phyloP scores from a whole-genome alignment of 352 stramenopile genomes.

The Pythium phragmitis region DNA sequence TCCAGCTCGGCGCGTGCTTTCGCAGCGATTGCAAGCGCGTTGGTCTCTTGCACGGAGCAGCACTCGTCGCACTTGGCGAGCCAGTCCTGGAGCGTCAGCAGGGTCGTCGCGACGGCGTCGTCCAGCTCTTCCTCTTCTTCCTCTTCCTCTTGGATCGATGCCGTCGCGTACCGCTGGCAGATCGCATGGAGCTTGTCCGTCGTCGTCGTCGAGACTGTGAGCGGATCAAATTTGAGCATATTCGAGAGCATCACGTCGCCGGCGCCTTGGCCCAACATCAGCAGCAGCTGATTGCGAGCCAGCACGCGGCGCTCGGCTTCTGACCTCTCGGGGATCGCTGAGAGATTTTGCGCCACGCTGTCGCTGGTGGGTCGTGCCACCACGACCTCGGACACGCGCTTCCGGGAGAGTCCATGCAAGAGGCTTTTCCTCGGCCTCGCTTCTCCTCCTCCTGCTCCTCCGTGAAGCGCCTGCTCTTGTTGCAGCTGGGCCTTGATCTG shows the following conservation, averaged over 20 bases:
- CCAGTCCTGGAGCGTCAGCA: constrained; percentile 65
- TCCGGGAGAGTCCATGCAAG: background rate
- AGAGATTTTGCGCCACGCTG: background rate
- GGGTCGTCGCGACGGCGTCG: constrained; percentile 26
- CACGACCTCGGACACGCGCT: background rate
- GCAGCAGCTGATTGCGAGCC: constrained; percentile 40
- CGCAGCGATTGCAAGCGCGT: constrained; percentile 35
- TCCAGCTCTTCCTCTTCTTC: constrained; percentile 14
- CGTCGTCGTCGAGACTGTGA: constrained; percentile 38
- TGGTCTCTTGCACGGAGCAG: constrained; percentile 40
- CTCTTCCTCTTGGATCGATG: constrained; percentile 23
- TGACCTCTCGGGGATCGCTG: background rate
- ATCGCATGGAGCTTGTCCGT: constrained; percentile 39
- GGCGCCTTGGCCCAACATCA: constrained; percentile 42
- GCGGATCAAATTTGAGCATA: constrained; percentile 62
- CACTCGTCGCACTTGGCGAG: constrained; percentile 56
- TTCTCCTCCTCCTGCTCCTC: background rate
- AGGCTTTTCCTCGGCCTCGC: background rate
- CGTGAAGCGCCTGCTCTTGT: constrained; percentile 23
- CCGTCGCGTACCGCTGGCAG: constrained; percentile 28
- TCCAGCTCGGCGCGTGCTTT: constrained; percentile 48
- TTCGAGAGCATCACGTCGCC: constrained; percentile 48
- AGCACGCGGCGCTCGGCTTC: constrained; percentile 25
- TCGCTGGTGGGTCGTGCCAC: background rate
- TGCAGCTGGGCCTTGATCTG: constrained; percentile 51